Percentiles rank a stretch among this genome's conserved stretches.
These are phyloP conservation scores for Torulaspora franciscae DNA, from an alignment of 805 yeast genomes.

Conservation along the genomic window DNA sequence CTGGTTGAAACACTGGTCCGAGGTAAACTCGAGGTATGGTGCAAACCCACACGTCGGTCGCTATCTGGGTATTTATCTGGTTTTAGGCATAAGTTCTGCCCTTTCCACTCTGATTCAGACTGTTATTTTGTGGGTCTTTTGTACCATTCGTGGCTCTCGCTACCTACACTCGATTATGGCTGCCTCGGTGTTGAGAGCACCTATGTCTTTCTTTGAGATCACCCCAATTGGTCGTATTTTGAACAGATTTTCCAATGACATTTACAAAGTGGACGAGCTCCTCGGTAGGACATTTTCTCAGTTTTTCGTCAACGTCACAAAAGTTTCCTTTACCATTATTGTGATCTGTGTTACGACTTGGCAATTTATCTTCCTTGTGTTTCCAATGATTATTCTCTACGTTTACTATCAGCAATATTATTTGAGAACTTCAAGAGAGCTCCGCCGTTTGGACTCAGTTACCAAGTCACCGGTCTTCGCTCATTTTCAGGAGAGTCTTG, in stretches of 20 bases:
- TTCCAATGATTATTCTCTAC: conserved; percentile 66
- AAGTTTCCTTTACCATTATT: conserved; percentile 65
- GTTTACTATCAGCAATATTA: conserved; percentile 71
- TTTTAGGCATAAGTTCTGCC: conserved; percentile 67
- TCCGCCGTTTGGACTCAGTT: conserved; percentile 76
- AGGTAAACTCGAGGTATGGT: conserved; percentile 65
- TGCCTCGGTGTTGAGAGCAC: conserved; percentile 69
- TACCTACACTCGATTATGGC: conserved; percentile 75
- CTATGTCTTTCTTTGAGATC: conserved; percentile 93
- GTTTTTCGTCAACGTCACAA: conserved; percentile 57
- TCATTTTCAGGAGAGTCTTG: conserved; percentile 76
- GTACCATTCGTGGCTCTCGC: conserved; percentile 78
- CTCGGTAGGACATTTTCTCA: conserved; percentile 65
- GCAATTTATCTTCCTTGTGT: conserved; percentile 65
- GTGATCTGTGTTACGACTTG: conserved; percentile 88
- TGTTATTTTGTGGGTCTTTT: conserved; percentile 67
- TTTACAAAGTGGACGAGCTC: conserved; percentile 80
- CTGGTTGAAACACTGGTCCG: conserved; percentile 98
- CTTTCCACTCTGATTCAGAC: conserved; percentile 58
- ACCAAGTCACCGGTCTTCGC: conserved; percentile 78
- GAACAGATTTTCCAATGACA: conserved; percentile 87
- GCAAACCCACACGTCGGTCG: conserved; percentile 65
- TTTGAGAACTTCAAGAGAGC: conserved; percentile 71
- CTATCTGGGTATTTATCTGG: conserved; percentile 71
- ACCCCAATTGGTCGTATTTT: conserved; percentile 91